Evolutionary conservation across 352 stramenopile species (phyloP).

Genomic region (Chrysophaeum taylorii): DNA sequence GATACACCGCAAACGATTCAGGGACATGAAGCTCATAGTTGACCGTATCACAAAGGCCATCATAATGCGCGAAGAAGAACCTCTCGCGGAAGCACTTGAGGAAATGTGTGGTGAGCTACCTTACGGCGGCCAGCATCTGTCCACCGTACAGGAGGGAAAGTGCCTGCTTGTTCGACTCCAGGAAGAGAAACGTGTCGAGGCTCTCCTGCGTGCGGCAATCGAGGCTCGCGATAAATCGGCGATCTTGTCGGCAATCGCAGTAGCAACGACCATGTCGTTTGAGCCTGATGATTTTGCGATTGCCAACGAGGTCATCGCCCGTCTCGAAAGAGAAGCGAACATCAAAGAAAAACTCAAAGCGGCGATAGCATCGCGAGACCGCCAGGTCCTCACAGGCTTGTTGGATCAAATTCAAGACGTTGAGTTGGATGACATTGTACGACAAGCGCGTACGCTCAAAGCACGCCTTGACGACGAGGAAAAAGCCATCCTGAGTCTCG

Average conservation of each 20-base stretch:
- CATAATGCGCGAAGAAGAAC: constrained; percentile 11
- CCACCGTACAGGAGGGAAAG: constrained; percentile 37
- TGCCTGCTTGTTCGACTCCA: constrained; percentile 33
- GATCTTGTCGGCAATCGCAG: constrained; percentile 28
- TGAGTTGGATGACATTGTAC: too few species aligned
- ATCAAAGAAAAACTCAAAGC: constrained; percentile 14
- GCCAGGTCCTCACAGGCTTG: constrained; percentile 20
- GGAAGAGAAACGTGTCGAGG: constrained; percentile 32
- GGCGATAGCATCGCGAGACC: constrained; percentile 16
- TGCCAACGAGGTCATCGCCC: constrained; percentile 21
- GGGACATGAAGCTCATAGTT: constrained; percentile 21
- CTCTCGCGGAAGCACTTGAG: constrained; percentile 24
- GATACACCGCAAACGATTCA: constrained; percentile 19
- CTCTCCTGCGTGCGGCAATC: constrained; percentile 30
- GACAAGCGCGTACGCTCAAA: too few species aligned
- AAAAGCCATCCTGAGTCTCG: constrained; percentile 20
- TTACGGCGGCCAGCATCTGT: constrained; percentile 38
- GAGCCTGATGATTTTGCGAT: constrained; percentile 17
- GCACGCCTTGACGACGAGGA: constrained; percentile 33
- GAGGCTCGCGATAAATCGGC: constrained; percentile 19
- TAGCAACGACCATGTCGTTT: constrained; percentile 23
- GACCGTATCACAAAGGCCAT: constrained; percentile 22
- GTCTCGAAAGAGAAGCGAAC: constrained; percentile 20
- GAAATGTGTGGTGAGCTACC: constrained; percentile 37
- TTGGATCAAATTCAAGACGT: too few species aligned